A percentile compares a stretch with the other conserved stretches of the same genome.
Evolutionary conservation across 352 stramenopile genomes (phyloP).

Genomic region (Phytophthora niederhauseri): DNA sequence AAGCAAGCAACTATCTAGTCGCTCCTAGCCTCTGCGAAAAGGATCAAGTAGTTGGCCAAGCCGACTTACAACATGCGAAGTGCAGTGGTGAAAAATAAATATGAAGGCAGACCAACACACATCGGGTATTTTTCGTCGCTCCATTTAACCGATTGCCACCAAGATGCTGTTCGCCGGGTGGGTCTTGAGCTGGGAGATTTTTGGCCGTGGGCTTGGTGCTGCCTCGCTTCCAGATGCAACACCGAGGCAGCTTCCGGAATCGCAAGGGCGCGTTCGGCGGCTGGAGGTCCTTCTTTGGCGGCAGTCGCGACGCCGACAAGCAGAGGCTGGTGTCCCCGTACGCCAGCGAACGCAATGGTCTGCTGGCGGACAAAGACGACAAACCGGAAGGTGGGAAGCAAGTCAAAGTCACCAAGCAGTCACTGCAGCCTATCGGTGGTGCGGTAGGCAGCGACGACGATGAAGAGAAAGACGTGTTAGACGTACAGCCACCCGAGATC

Average conservation of each 20-base stretch:
- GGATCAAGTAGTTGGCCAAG: too few species aligned
- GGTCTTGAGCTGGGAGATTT: slow-evolving; percentile 61
- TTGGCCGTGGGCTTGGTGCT: slow-evolving; percentile 62
- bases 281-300: slow-evolving; percentile 31
- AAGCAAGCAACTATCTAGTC: too few species aligned
- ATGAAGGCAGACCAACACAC: too few species aligned
- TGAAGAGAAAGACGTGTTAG: slow-evolving; percentile 52
- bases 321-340: slow-evolving; percentile 56
- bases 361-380: slow-evolving; percentile 35
- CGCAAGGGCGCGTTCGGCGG: slow-evolving; percentile 18
- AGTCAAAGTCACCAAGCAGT: slow-evolving; percentile 19
- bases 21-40: too few species aligned
- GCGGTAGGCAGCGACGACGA: slow-evolving; percentile 34
- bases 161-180: slow-evolving; percentile 27
- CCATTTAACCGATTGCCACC: too few species aligned
- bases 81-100: too few species aligned
- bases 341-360: slow-evolving; percentile 53
- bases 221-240: slow-evolving; percentile 54
- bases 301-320: slow-evolving; percentile 25
- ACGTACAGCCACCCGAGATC: slow-evolving; percentile 34
- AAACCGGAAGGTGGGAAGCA: slow-evolving; percentile 21
- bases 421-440: slow-evolving; percentile 21
- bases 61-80: too few species aligned
- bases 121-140: too few species aligned
- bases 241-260: slow-evolving; percentile 22